phyloP scores from a whole-genome alignment of 2,329 filamentous ascomycete genomes.

The Microcyclosporella mali region DNA sequence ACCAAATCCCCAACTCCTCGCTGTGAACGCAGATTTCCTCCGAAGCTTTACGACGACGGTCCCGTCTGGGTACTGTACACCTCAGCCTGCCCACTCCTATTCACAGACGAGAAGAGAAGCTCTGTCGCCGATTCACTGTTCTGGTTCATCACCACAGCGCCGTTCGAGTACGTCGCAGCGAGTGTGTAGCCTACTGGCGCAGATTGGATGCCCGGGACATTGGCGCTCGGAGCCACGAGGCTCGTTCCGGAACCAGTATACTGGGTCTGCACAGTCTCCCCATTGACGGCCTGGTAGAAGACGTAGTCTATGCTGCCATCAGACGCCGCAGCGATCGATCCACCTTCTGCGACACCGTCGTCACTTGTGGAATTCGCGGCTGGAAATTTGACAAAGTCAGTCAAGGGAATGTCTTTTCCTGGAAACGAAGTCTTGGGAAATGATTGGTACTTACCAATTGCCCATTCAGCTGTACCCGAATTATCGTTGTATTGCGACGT shows the following conservation, averaged over 20 bases:
- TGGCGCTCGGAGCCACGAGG: neutral
- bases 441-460: no score
- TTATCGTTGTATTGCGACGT: no score
- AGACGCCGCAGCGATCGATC: neutral
- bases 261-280: neutral
- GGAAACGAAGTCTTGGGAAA: no score
- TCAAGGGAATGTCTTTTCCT: no score
- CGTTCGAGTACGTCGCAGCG: neutral
- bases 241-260: neutral
- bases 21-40: no score
- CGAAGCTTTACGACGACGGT: neutral
- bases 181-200: neutral
- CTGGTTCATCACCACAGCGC: slow-evolving; percentile 3
- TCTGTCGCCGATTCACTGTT: neutral
- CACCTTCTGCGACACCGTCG: neutral
- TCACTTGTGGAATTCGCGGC: neutral
- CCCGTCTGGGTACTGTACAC: neutral
- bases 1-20: no score
- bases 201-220: neutral
- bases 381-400: neutral
- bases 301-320: slow-evolving; percentile 1
- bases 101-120: slow-evolving; percentile 1
- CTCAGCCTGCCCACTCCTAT: neutral
- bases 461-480: no score
- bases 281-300: neutral